Conservation (phyloP, 2,329 filamentous ascomycete species). For the Fusarium mexicanum region DNA sequence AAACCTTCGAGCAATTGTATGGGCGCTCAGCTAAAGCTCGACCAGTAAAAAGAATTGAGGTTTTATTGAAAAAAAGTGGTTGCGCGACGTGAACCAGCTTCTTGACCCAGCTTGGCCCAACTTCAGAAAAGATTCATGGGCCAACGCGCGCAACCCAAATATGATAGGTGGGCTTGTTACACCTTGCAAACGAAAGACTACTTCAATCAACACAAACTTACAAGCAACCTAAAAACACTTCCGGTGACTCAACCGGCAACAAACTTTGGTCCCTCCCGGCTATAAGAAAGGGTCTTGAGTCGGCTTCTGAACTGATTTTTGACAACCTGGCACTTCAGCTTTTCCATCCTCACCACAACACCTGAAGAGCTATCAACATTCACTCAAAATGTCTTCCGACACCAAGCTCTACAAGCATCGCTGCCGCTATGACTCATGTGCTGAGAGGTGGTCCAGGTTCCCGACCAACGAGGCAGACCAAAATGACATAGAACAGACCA, state of each 20-base stretch:
- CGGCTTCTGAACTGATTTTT: not conserved
- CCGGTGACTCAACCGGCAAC: not conserved
- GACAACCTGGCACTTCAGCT: not conserved
- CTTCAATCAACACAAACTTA: not conserved
- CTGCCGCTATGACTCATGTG: not conserved
- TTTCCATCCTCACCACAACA: not conserved
- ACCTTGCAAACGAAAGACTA: not conserved
- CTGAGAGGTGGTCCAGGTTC: conserved; percentile 9
- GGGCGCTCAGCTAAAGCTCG: not conserved
- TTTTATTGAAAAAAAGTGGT: rapidly evolving
- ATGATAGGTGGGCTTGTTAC: not conserved
- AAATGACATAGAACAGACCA: not conserved
- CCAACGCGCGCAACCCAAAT: not conserved
- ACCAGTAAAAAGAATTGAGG: not conserved
- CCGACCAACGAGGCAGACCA: not conserved
- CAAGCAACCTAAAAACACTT: not conserved
- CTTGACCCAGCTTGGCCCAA: too few species aligned
- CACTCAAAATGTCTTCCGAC: not conserved
- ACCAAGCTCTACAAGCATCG: conserved; percentile 11
- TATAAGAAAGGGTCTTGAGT: not conserved
- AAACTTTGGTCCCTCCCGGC: rapidly evolving
- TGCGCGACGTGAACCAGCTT: rapidly evolving
- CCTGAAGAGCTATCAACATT: not conserved
- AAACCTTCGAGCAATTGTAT: rapidly evolving
- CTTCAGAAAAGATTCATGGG: too few species aligned